phyloP scores from a whole-genome alignment of 2,329 filamentous ascomycete species.

The Chaetomium strumarium region DNA sequence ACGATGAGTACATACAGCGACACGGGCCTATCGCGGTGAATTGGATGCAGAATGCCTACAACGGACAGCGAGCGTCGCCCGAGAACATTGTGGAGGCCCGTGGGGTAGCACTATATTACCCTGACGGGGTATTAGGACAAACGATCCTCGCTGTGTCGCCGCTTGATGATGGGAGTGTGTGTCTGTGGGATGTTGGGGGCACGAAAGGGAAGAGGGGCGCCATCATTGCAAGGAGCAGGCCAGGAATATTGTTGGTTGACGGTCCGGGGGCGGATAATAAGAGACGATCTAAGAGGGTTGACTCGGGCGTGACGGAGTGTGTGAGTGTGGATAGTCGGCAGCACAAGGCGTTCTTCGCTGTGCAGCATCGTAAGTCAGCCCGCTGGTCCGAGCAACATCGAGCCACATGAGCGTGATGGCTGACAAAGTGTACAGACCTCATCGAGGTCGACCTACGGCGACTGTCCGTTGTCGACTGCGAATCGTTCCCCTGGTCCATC shows the following conservation, averaged over 20 bases:
- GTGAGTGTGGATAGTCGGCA: slow-evolving; percentile 68
- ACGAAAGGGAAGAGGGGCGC: slow-evolving; percentile 50
- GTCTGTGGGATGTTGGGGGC: slow-evolving; percentile 71
- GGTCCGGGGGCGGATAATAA: slow-evolving; percentile 40
- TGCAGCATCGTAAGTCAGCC: slow-evolving; percentile 58
- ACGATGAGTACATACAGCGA: slow-evolving; percentile 81
- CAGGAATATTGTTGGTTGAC: slow-evolving; percentile 61
- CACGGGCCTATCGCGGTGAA: slow-evolving; percentile 66
- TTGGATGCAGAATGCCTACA: slow-evolving; percentile 65
- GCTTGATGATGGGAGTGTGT: slow-evolving; percentile 81
- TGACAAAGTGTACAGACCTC: slow-evolving; percentile 42
- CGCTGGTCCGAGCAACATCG: neutral
- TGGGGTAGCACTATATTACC: slow-evolving; percentile 63
- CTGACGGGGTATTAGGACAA: slow-evolving; percentile 41
- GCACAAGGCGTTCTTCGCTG: slow-evolving; percentile 70
- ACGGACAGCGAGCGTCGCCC: slow-evolving; percentile 29
- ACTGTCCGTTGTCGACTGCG: slow-evolving; percentile 60
- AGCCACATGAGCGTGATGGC: neutral
- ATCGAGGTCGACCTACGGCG: slow-evolving; percentile 78
- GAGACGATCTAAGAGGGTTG: slow-evolving; percentile 57
- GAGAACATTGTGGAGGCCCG: slow-evolving; percentile 58
- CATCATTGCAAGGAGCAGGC: slow-evolving; percentile 58
- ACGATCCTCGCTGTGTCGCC: slow-evolving; percentile 62
- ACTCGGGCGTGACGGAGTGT: slow-evolving; percentile 69
- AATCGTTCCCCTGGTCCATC: slow-evolving; percentile 74